Base-by-base conservation (phyloP, 257 asterid genomes). In the Scutellaria minor region DNA sequence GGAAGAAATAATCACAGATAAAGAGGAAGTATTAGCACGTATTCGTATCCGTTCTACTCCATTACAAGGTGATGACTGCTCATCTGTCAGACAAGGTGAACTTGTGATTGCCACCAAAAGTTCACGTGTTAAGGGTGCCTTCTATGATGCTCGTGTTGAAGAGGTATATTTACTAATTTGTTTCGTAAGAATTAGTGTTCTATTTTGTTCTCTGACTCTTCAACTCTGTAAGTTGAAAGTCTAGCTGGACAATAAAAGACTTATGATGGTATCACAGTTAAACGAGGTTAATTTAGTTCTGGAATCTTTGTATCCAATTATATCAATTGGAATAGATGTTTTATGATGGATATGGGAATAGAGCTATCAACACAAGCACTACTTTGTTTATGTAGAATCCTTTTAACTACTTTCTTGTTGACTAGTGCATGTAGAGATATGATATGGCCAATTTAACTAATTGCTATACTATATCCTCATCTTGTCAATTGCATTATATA, bases 31-130 rank as follows among this genome's bases (percentile, higher is more conserved):
- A 71, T 70, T 62, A 46, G 54, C 76, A 47, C 83, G 85, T 5
- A 22, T 88, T 31, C 89, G 89, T 31, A 73, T 84, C 56, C 87
- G 95, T 52, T 86, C 95, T 11, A 65, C 66, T 78, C 90, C 91
- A 63, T 78, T 88, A 65, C 82, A 84, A 70, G 84, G 83, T 62
- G 84, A 74, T 64, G 83, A 81, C 58, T 88, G 95, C 80, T 73
- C 80, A 12, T 77, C 73, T 53, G 59, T 88, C 47, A 69, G 65
- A 58, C 77, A 71, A 77, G 85, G 83, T 2, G 72, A 83, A 11
- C 79, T 12, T 53, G 83, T 83, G 72, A 85, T 83, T 63, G 87
- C 87, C 52, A 64, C 87, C 66, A 53, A 41, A 35, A 64, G 71
- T 64, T 53, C 77, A 58, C 73, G 24, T 14, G 73, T 20, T 41